Conservation (phyloP, 345 rosid genomes). For the Euphorbia tirucalli region DNA sequence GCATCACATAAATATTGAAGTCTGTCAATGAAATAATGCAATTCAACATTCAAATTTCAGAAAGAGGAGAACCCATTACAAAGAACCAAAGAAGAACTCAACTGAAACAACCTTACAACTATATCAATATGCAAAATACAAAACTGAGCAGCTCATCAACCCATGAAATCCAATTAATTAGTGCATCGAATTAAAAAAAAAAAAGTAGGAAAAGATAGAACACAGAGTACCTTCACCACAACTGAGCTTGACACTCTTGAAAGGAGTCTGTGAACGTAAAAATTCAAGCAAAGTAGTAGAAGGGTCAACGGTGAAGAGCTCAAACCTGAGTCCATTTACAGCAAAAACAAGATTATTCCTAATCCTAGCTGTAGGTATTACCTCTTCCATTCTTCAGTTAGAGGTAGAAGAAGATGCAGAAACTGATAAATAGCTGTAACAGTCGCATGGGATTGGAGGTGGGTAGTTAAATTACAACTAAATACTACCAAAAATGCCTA, state of each 20-base stretch:
- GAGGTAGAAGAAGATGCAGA: neutral
- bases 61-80: neutral
- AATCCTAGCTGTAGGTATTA: neutral
- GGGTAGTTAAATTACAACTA: no score
- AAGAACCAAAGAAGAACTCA: neutral
- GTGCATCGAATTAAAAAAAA: no score
- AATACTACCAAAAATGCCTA: neutral
- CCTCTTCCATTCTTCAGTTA: constrained; percentile 6
- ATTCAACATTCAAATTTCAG: no score
- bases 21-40: no score
- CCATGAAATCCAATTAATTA: neutral
- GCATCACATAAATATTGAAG: neutral
- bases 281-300: constrained; percentile 24
- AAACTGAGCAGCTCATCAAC: neutral
- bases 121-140: neutral
- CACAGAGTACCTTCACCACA: constrained; percentile 22
- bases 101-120: neutral
- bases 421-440: neutral
- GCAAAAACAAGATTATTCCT: constrained; percentile 18
- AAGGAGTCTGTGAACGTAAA: constrained; percentile 14
- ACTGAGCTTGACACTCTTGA: constrained; percentile 31
- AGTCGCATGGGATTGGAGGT: neutral
- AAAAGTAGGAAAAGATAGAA: neutral
- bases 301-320: constrained; percentile 15
- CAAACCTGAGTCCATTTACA: constrained; percentile 23